Conservation (phyloP, 1,284 basidiomycete species). For the Ustilago nuda region DNA sequence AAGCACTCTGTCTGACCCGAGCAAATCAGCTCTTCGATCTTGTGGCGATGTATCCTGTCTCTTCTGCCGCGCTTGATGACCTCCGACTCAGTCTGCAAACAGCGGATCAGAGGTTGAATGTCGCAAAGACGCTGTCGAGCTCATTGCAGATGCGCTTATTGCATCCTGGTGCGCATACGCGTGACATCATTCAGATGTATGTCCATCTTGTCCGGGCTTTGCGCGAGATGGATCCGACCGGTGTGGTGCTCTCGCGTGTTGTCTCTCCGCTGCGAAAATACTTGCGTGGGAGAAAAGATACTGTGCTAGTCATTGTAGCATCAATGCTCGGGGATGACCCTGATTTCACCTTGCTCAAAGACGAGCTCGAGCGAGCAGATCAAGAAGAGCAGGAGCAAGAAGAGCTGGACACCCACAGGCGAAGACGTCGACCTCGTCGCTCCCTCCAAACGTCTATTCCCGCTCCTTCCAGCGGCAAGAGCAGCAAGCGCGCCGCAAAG, state of each 20-base stretch:
- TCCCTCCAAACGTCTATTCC: constrained; percentile 18
- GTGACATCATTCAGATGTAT: constrained; percentile 89
- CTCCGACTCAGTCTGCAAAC: constrained; percentile 75
- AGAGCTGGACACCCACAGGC: constrained; percentile 9
- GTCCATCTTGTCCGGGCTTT: constrained; percentile 93
- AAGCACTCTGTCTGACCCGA: constrained; percentile 49
- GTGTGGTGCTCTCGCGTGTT: constrained; percentile 78
- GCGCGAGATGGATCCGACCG: constrained; percentile 88
- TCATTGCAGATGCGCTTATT: constrained; percentile 79
- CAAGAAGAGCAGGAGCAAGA: constrained; percentile 44
- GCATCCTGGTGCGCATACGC: constrained; percentile 95
- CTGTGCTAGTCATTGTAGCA: constrained; percentile 61
- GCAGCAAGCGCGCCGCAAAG: constrained; percentile 15
- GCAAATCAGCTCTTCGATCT: constrained; percentile 85
- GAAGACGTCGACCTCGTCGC: constrained; percentile 26
- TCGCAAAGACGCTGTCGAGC: constrained; percentile 75
- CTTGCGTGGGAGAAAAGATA: constrained; percentile 62
- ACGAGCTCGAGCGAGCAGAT: constrained; percentile 55
- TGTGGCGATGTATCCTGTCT: constrained; percentile 92
- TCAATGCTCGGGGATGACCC: constrained; percentile 65
- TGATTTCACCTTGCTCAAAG: constrained; percentile 60
- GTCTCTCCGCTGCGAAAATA: constrained; percentile 62
- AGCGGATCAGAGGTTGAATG: constrained; percentile 70
- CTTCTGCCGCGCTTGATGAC: constrained; percentile 85
- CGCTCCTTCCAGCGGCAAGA: constrained; percentile 7